phyloP scores from a whole-genome alignment of 1,284 basidiomycete genomes.

The Ceratobasidium sp. region DNA sequence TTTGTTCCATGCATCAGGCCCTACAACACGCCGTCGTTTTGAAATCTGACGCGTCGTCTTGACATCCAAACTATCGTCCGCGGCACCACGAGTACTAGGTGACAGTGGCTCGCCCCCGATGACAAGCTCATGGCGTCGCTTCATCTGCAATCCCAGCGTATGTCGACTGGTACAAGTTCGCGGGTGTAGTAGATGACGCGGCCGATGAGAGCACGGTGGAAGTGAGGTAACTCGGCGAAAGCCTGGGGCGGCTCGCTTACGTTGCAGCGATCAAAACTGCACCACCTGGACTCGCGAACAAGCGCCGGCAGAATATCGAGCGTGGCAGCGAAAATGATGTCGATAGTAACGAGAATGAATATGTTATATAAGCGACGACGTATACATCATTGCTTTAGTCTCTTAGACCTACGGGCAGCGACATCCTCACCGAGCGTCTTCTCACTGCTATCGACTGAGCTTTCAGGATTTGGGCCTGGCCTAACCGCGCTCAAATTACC shows the following conservation, averaged over 20 bases:
- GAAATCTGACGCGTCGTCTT: conserved; percentile 6
- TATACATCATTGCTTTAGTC: conserved; percentile 4
- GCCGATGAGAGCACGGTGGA: neutral
- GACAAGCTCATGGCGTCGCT: conserved; percentile 17
- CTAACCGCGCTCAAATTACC: neutral
- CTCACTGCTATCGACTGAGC: neutral
- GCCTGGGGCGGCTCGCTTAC: conserved; percentile 32
- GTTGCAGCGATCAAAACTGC: conserved; percentile 21
- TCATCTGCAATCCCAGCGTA: conserved; percentile 9
- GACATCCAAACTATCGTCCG: neutral
- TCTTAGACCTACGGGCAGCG: neutral
- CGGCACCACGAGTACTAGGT: neutral
- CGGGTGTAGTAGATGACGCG: conserved; percentile 13
- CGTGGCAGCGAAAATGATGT: neutral
- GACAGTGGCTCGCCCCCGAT: neutral
- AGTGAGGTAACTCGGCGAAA: neutral
- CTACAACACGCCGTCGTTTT: conserved; percentile 20
- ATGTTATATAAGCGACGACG: neutral
- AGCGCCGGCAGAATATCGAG: conserved; percentile 1
- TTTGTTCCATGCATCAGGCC: conserved; percentile 2
- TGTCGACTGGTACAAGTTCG: neutral
- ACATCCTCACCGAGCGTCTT: neutral
- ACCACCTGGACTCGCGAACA: conserved; percentile 12
- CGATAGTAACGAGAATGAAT: neutral
- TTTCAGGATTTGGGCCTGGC: neutral